Percentiles rank a stretch among this genome's conserved stretches.
Conservation (phyloP, 306 rosid species). For the Vachellia collinsii region DNA sequence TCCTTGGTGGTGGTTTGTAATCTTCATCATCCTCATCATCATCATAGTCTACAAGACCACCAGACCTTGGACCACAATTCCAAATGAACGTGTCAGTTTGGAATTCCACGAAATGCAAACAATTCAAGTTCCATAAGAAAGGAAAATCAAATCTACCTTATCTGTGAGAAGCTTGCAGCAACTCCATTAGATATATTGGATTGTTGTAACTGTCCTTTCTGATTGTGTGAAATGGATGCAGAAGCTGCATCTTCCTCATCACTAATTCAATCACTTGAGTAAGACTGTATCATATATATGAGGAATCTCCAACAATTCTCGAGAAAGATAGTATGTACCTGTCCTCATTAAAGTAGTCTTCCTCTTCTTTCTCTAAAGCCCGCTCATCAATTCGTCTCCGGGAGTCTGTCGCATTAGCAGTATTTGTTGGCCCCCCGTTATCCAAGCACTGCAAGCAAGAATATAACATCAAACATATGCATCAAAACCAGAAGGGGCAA, state of each 20-base stretch:
- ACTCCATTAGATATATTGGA: constrained; percentile 75
- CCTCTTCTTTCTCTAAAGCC: constrained; percentile 92
- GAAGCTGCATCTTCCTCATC: constrained; percentile 94
- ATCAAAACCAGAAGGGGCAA: constrained; percentile 19
- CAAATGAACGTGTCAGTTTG: constrained; percentile 17
- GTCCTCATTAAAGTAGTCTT: constrained; percentile 85
- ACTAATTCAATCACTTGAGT: constrained; percentile 51
- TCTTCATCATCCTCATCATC: constrained; percentile 94
- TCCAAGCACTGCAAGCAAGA: constrained; percentile 74
- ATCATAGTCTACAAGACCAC: constrained; percentile 91
- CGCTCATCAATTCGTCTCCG: constrained; percentile 87
- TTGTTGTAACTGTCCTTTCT: constrained; percentile 50
- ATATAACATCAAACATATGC: constrained; percentile 34
- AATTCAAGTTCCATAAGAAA: background rate
- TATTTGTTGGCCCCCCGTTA: constrained; percentile 61
- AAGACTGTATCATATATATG: constrained; percentile 25
- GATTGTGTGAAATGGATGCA: constrained; percentile 58
- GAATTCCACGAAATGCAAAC: background rate
- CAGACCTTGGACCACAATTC: constrained; percentile 64
- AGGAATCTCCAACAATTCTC: constrained; percentile 17
- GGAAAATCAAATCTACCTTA: constrained; percentile 52
- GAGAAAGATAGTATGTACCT: constrained; percentile 54
- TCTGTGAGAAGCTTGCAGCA: constrained; percentile 51
- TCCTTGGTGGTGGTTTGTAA: constrained; percentile 83
- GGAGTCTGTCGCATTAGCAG: constrained; percentile 54